Percentiles rank a stretch among this genome's conserved stretches.
Evolutionary conservation across 257 asterid genomes (phyloP).

Genomic region (Nemophila menziesii): DNA sequence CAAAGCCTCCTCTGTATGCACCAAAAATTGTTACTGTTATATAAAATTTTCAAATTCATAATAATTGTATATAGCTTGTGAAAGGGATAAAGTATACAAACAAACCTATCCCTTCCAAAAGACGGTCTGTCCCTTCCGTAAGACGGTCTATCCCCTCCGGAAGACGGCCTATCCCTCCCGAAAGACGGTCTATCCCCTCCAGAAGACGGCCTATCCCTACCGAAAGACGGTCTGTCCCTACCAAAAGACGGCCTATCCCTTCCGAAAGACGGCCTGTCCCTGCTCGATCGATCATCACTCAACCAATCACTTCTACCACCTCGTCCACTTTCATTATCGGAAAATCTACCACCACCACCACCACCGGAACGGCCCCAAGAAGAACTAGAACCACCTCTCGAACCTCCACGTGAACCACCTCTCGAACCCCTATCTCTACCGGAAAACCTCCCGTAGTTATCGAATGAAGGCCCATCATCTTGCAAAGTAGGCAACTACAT

Average conservation of each 20-base stretch:
- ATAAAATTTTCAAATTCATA: too few relatives aligned
- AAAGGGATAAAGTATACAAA: neutral
- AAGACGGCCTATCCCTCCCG: slow-evolving; percentile 57
- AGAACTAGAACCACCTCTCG: slow-evolving; percentile 47
- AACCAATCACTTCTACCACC: slow-evolving; percentile 74
- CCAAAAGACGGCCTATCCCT: slow-evolving; percentile 59
- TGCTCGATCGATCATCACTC: slow-evolving; percentile 34
- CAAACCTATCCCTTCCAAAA: slow-evolving; percentile 48
- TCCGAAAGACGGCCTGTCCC: slow-evolving; percentile 53
- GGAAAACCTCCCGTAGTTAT: slow-evolving; percentile 71
- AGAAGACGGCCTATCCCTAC: slow-evolving; percentile 52
- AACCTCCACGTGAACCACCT: slow-evolving; percentile 50
- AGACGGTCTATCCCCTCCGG: slow-evolving; percentile 53
- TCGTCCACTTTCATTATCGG: slow-evolving; percentile 30
- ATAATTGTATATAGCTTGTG: too few relatives aligned
- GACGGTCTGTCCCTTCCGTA: slow-evolving; percentile 55
- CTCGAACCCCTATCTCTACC: slow-evolving; percentile 42
- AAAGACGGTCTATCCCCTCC: slow-evolving; percentile 55
- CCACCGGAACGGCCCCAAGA: slow-evolving; percentile 46
- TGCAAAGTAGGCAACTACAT: slow-evolving; percentile 88
- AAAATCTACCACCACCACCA: slow-evolving; percentile 28
- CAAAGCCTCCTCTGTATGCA: slow-evolving; percentile 45
- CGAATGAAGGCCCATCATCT: slow-evolving; percentile 83
- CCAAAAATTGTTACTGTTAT: neutral
- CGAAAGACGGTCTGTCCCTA: slow-evolving; percentile 49